Evolutionary conservation across 1,284 basidiomycete species (phyloP), one percentile per base, ranked within the genome.

Genomic region (Mycosarcoma mackinlayi): DNA sequence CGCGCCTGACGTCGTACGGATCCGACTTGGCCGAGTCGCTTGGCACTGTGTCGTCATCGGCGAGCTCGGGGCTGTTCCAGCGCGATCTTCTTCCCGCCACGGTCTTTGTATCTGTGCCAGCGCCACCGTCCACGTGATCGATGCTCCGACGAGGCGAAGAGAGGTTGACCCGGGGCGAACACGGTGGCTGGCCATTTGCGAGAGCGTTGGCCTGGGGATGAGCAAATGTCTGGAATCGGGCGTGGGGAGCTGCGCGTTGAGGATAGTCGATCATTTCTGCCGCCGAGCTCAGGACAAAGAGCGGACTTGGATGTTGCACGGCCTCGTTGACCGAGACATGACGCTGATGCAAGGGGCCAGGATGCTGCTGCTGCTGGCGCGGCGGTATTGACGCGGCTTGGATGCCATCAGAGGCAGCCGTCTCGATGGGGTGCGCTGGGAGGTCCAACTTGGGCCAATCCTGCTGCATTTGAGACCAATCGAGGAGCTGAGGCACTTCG

Each of bases 31-130:
- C 37, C 10, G 57, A 47, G 9, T 47, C 44, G 28, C 31, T 52
- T 6, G 37, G 28, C 19, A 34, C 34, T 6, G 28, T 24, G 6
- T 59, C 48, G 11, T 52, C 56, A 6, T 59, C 57, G 10, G 38
- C 49, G 11, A 23, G 48, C 5, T 59, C 57, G 1, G 57, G 57
- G 30, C 49, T 59, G 14, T 59, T 59, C 57, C 57, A 59, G 11
- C 57, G 57, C 11, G 57, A 59, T n/a, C 48, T 49, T 5, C 40
- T 35, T 19, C 37, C 42, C 9, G 42, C 23, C 11, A 30, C n/a
- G 16, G 44, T 10, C n/a, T 27, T 38, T 16, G 48, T 3, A 2
- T 50, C 55, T 1, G 28, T 23, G 19, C 8, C 30, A 24, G 31
- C 40, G 41, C 39, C 25, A 42, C 23, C 35, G 18, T 39, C 24